Percentiles rank a stretch among this genome's conserved stretches.
Conservation (phyloP, 768 basidiomycete genomes). For the Boletus sp. region DNA sequence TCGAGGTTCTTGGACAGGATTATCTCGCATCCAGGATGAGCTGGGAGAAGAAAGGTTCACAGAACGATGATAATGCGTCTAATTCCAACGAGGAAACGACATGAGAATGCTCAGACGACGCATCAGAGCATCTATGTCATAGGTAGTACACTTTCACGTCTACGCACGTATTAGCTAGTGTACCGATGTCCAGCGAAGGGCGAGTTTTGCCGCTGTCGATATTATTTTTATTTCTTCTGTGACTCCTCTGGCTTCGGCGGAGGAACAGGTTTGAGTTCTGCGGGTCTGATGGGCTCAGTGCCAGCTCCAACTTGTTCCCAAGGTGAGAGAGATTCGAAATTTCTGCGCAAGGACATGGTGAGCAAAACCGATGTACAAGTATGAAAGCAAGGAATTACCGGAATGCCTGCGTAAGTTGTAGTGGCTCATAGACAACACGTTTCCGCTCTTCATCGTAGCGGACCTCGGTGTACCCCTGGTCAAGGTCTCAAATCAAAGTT, state of each 20-base stretch:
- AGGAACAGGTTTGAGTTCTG: constrained; percentile 72
- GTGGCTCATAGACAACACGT: constrained; percentile 95
- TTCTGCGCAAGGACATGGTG: constrained; percentile 45
- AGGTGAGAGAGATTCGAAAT: constrained; percentile 89
- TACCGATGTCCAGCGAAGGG: constrained; percentile 11
- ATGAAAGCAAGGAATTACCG: constrained; percentile 48
- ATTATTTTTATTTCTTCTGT: constrained; percentile 65
- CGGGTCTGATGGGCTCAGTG: constrained; percentile 53
- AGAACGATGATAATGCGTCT: constrained; percentile 6
- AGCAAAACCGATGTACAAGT: not conserved
- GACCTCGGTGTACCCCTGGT: constrained; percentile 95
- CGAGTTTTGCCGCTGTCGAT: not conserved
- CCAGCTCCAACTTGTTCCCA: constrained; percentile 93
- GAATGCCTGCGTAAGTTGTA: constrained; percentile 98
- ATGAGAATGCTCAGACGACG: constrained; percentile 3
- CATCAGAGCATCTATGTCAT: constrained; percentile 6
- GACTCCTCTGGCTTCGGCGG: constrained; percentile 72
- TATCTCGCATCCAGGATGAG: constrained; percentile 87
- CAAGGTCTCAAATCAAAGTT: not conserved
- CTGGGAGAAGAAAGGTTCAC: constrained; percentile 49
- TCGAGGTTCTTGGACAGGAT: constrained; percentile 92
- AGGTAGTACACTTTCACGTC: constrained; percentile 5
- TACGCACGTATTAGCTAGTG: constrained; percentile 12
- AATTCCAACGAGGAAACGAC: constrained; percentile 7
- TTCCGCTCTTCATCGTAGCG: constrained; percentile 98